Evolutionary conservation across 371 early-diverging fungal genomes (phyloP).

Genomic region (Apophysomyces trapeziformis): DNA sequence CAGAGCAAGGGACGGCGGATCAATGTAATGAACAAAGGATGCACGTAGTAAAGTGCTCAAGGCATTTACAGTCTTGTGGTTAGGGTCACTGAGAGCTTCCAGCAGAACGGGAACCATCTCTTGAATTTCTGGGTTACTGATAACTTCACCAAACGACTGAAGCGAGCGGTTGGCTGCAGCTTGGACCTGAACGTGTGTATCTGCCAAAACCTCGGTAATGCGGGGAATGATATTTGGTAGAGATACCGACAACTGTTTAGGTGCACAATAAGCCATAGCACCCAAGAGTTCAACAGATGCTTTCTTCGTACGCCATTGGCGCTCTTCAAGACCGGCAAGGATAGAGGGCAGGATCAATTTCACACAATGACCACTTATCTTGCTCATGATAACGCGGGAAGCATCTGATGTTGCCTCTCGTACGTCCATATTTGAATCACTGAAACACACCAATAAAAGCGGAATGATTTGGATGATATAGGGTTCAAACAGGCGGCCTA

Average conservation of each 20-base stretch:
- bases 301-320: constrained; percentile 96
- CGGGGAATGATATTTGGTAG: constrained; percentile 93
- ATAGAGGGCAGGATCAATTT: constrained; percentile 93
- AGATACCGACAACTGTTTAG: constrained; percentile 91
- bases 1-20: constrained; percentile 94
- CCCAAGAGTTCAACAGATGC: constrained; percentile 96
- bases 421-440: constrained; percentile 85
- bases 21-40: constrained; percentile 97
- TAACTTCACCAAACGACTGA: constrained; percentile 89
- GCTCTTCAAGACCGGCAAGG: constrained; percentile 83
- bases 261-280: constrained; percentile 95
- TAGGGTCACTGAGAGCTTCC: constrained; percentile 90
- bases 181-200: constrained; percentile 93
- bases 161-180: constrained; percentile 89
- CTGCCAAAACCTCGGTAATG: constrained; percentile 88
- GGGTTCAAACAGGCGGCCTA: constrained; percentile 97
- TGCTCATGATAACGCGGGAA: constrained; percentile 94
- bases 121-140: constrained; percentile 97
- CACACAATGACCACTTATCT: constrained; percentile 95
- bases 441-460: constrained; percentile 83
- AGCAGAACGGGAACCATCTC: constrained; percentile 86
- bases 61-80: constrained; percentile 81
- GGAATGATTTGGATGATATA: constrained; percentile 95
- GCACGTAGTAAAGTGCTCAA: constrained; percentile 88
- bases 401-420: constrained; percentile 94